Evolutionary conservation across 176 grass and related monocot species (phyloP).

Genomic region (Bothriochloa decipiens): DNA sequence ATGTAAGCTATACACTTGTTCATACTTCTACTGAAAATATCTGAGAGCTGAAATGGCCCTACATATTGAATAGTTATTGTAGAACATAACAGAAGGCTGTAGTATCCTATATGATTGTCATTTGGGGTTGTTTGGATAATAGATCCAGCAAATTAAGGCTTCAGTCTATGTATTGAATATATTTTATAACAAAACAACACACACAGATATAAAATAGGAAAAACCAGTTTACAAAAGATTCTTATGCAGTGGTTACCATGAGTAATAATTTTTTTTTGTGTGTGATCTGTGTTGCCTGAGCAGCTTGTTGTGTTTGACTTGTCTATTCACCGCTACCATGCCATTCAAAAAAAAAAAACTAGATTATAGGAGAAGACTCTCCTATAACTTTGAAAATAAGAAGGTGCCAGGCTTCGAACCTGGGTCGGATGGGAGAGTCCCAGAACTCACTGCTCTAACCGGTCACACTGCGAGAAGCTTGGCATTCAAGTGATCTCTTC

Average conservation of each 20-base stretch:
- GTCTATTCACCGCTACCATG: neutral
- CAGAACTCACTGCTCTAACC: too few species aligned
- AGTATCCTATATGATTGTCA: too few species aligned
- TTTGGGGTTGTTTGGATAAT: slow-evolving; percentile 11
- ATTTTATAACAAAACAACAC: neutral
- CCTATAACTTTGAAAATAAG: too few species aligned
- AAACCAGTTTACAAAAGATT: neutral
- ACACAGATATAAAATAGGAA: neutral
- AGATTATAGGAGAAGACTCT: too few species aligned
- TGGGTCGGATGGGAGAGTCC: too few species aligned
- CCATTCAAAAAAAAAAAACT: neutral
- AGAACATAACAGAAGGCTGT: neutral
- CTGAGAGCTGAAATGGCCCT: neutral
- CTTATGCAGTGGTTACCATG: neutral
- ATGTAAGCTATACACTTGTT: slow-evolving; percentile 52
- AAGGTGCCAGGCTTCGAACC: too few species aligned
- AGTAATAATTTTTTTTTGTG: neutral
- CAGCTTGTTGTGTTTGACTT: neutral
- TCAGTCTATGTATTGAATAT: neutral
- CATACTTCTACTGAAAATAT: slow-evolving; percentile 10
- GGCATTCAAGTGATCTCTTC: neutral
- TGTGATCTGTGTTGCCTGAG: too few species aligned
- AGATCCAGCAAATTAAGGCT: neutral
- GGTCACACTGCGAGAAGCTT: too few species aligned
- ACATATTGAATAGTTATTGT: too few species aligned